phyloP scores from a whole-genome alignment of 148 eudicot genomes.

The Rhododendron mucronatum region DNA sequence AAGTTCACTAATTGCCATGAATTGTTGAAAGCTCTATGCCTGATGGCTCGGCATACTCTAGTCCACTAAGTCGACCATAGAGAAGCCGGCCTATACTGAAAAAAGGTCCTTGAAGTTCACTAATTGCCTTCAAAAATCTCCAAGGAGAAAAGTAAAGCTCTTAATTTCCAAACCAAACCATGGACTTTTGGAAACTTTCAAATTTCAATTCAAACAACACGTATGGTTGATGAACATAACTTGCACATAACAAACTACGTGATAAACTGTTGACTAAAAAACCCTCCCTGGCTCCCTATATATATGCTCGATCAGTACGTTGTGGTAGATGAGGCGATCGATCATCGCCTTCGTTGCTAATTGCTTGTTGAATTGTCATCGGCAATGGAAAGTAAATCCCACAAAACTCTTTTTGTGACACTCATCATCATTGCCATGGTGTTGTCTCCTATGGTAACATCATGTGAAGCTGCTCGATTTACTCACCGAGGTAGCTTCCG shows the following conservation, averaged over 20 bases:
- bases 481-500: neutral
- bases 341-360: too few relatives aligned
- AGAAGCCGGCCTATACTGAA: neutral
- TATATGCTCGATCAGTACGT: neutral
- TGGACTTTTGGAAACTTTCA: neutral
- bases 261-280: neutral
- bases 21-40: too few relatives aligned
- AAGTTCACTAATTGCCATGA: neutral
- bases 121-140: neutral
- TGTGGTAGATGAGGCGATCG: too few relatives aligned
- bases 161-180: neutral
- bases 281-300: neutral
- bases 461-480: neutral
- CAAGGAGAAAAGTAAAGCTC: neutral
- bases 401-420: neutral
- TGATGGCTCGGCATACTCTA: too few relatives aligned
- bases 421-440: neutral
- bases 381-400: too few relatives aligned
- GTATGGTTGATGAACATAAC: neutral
- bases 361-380: too few relatives aligned
- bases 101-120: neutral
- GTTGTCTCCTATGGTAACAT: neutral
- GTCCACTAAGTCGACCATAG: neutral
- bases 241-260: neutral
- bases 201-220: neutral